A percentile compares a stretch with the other conserved stretches of the same genome.
Evolutionary conservation across 2,329 filamentous ascomycete genomes (phyloP).

Genomic region (Simplicillium sp.): DNA sequence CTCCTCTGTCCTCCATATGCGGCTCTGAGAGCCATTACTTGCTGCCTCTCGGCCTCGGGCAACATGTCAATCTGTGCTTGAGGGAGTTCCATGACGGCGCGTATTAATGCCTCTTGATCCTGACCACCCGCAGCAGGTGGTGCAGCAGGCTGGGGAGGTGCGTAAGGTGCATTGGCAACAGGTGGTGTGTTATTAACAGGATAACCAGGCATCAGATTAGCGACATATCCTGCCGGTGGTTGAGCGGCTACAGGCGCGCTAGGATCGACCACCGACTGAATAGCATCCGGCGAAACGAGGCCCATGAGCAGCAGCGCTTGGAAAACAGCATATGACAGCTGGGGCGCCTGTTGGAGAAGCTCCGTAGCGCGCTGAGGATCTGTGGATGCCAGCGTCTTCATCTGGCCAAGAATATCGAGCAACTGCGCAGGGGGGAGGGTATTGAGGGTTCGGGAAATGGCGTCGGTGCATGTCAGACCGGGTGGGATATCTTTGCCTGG

Average conservation of each 20-base stretch:
- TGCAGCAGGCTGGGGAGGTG: constrained; percentile 25
- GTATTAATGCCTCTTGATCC: constrained; percentile 65
- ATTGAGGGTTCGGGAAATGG: constrained; percentile 83
- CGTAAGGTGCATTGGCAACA: constrained; percentile 33
- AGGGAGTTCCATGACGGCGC: constrained; percentile 72
- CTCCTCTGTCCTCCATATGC: constrained; percentile 39
- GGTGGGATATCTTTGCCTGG: constrained; percentile 75
- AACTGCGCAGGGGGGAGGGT: constrained; percentile 81
- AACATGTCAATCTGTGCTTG: constrained; percentile 73
- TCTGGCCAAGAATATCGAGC: constrained; percentile 85
- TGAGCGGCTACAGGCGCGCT: constrained; percentile 32
- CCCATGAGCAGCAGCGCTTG: constrained; percentile 89
- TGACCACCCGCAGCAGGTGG: constrained; percentile 29
- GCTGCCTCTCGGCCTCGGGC: constrained; percentile 63
- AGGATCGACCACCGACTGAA: constrained; percentile 70
- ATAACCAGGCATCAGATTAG: constrained; percentile 22
- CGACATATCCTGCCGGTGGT: constrained; percentile 20
- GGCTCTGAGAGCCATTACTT: constrained; percentile 70
- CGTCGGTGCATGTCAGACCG: constrained; percentile 76
- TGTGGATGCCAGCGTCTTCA: constrained; percentile 78
- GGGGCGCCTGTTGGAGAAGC: constrained; percentile 78
- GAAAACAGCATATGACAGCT: constrained; percentile 91
- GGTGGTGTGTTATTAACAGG: constrained; percentile 38
- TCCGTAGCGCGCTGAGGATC: constrained; percentile 80
- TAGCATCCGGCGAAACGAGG: constrained; percentile 75